Conservation (phyloP, 768 basidiomycete genomes). For the Hygrophorus russula region DNA sequence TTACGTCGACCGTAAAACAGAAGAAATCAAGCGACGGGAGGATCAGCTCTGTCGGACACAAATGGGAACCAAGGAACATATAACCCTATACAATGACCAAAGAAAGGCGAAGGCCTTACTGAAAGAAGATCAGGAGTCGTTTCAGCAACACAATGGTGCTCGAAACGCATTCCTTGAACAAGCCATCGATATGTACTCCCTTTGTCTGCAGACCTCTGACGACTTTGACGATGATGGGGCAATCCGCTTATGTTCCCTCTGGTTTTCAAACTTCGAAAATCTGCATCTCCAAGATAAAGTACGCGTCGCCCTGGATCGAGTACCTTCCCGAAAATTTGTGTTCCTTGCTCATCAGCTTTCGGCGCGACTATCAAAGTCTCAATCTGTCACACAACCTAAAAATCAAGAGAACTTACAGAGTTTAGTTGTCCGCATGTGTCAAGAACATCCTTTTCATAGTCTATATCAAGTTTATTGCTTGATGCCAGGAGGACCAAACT, state of each 20-base stretch:
- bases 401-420: conserved; percentile 52
- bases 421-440: conserved; percentile 65
- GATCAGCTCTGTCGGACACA: conserved; percentile 18
- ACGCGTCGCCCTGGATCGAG: conserved; percentile 34
- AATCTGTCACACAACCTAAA: conserved; percentile 15
- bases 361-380: conserved; percentile 60
- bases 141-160: conserved; percentile 43
- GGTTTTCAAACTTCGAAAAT: conserved; percentile 81
- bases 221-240: conserved; percentile 65
- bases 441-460: conserved; percentile 90
- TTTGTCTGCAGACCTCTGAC: conserved; percentile 59
- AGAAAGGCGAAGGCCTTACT: conserved; percentile 22
- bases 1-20: conserved; percentile 61
- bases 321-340: conserved; percentile 84
- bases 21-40: conserved; percentile 52
- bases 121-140: conserved; percentile 34
- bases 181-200: conserved; percentile 81
- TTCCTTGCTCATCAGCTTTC: conserved; percentile 90
- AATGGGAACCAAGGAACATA: conserved; percentile 7
- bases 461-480: conserved; percentile 84
- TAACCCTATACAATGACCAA: conserved; percentile 15
- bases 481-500: conserved; percentile 20
- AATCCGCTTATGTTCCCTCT: conserved; percentile 80
- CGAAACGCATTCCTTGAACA: conserved; percentile 55
- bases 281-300: conserved; percentile 32